phyloP scores from a whole-genome alignment of 1,284 basidiomycete genomes.

The Ganoderma leucocontextum region DNA sequence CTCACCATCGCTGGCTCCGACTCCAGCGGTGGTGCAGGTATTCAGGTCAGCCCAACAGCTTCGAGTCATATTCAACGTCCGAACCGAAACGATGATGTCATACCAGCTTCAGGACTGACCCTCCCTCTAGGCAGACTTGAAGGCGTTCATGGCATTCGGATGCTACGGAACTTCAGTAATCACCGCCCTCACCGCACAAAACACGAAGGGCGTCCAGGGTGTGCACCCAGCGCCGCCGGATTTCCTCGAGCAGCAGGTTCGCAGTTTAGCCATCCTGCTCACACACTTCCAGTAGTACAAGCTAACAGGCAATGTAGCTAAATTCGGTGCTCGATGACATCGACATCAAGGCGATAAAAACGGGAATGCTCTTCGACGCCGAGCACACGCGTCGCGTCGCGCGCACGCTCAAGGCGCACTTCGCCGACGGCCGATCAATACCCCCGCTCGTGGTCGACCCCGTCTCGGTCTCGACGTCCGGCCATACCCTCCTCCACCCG shows the following conservation, averaged over 20 bases:
- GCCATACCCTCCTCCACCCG: constrained; percentile 79
- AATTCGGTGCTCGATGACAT: constrained; percentile 81
- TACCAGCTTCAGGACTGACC: background rate
- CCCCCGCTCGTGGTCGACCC: constrained; percentile 85
- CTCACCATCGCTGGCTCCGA: constrained; percentile 90
- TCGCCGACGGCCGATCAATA: constrained; percentile 36
- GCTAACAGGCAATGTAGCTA: constrained; percentile 59
- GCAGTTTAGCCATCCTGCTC: constrained; percentile 31
- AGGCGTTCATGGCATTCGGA: constrained; percentile 81
- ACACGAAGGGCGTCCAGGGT: constrained; percentile 85
- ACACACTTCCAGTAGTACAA: background rate
- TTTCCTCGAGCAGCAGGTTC: constrained; percentile 78
- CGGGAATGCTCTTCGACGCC: constrained; percentile 85
- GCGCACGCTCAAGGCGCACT: constrained; percentile 52
- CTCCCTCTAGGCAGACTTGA: constrained; percentile 76
- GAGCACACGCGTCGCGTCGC: constrained; percentile 55
- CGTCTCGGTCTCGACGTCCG: constrained; percentile 93
- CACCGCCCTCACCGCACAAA: constrained; percentile 93
- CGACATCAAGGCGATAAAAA: constrained; percentile 82
- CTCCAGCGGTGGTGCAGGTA: constrained; percentile 89
- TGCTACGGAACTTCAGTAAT: constrained; percentile 90
- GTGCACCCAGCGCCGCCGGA: constrained; percentile 71
- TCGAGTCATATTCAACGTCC: constrained; percentile 2
- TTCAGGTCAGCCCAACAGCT: constrained; percentile 68
- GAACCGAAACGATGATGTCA: background rate